Conservation (phyloP, 2,329 filamentous ascomycete genomes). For the Celoporthe dispersa region DNA sequence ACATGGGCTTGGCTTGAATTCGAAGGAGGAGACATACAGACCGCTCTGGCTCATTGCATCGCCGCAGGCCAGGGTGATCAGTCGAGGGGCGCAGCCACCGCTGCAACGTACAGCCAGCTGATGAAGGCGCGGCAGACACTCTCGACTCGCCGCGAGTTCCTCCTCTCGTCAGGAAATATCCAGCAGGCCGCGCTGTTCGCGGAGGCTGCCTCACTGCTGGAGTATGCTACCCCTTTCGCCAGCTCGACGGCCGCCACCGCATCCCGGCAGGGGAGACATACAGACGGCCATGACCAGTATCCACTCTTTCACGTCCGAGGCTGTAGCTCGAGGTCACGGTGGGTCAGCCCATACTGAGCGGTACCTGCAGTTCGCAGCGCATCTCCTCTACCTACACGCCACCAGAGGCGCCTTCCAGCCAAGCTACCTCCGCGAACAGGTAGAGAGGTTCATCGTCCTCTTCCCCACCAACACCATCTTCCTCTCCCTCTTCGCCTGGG, state of each 20-base stretch:
- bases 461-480: conserved; percentile 82
- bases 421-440: conserved; percentile 62
- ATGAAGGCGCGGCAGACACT: conserved; percentile 62
- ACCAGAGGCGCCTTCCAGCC: conserved; percentile 66
- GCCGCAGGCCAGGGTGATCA: background rate
- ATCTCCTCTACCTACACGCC: conserved; percentile 69
- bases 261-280: conserved; percentile 58
- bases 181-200: conserved; percentile 58
- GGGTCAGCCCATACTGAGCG: conserved; percentile 57
- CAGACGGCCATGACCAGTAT: conserved; percentile 51
- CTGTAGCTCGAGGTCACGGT: conserved; percentile 43
- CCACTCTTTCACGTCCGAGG: conserved; percentile 47
- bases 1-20: conserved; percentile 73
- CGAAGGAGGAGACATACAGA: conserved; percentile 39
- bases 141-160: conserved; percentile 56
- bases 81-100: conserved; percentile 28
- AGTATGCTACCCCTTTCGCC: conserved; percentile 62
- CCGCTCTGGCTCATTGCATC: conserved; percentile 47
- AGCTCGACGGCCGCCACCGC: conserved; percentile 50
- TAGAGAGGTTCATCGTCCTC: conserved; percentile 61
- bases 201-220: conserved; percentile 67
- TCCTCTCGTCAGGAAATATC: conserved; percentile 54
- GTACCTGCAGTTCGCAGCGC: conserved; percentile 70
- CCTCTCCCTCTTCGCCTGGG: conserved; percentile 72
- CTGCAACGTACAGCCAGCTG: conserved; percentile 38